Conservation (phyloP, 257 asterid genomes). For the Misopates orontium region DNA sequence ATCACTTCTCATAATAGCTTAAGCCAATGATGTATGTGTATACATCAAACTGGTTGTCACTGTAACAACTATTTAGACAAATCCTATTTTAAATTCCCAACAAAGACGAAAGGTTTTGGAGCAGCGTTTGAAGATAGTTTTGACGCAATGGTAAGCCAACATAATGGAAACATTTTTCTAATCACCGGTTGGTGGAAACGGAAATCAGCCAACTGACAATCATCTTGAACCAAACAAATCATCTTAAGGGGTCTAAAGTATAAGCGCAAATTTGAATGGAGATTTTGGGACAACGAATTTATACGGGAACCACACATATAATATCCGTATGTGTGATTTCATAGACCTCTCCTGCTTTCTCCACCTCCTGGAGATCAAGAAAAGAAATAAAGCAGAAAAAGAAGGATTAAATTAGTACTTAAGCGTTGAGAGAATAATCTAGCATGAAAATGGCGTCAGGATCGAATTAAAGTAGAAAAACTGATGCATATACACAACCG, state of each 20-base stretch:
- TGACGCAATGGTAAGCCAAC: no score
- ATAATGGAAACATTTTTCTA: no score
- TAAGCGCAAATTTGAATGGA: no score
- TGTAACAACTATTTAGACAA: neutral
- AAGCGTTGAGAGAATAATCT: neutral
- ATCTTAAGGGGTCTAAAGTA: no score
- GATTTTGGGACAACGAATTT: no score
- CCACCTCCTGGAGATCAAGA: constrained; percentile 47
- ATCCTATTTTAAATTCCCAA: neutral
- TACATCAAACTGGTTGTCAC: neutral
- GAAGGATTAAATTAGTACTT: neutral
- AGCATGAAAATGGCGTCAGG: constrained; percentile 7
- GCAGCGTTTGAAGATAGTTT: neutral
- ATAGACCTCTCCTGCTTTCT: constrained; percentile 55
- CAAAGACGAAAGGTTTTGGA: neutral
- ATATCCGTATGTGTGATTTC: constrained; percentile 72
- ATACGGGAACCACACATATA: neutral
- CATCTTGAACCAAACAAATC: no score
- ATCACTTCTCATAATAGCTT: neutral
- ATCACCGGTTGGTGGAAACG: no score
- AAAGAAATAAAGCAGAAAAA: neutral
- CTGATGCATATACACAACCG: neutral
- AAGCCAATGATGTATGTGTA: neutral
- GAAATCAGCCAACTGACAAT: no score
- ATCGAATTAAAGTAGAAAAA: neutral